Evolutionary conservation across 257 asterid species (phyloP), one percentile per base, ranked within the genome.

Genomic region (Solanum chmielewskii): DNA sequence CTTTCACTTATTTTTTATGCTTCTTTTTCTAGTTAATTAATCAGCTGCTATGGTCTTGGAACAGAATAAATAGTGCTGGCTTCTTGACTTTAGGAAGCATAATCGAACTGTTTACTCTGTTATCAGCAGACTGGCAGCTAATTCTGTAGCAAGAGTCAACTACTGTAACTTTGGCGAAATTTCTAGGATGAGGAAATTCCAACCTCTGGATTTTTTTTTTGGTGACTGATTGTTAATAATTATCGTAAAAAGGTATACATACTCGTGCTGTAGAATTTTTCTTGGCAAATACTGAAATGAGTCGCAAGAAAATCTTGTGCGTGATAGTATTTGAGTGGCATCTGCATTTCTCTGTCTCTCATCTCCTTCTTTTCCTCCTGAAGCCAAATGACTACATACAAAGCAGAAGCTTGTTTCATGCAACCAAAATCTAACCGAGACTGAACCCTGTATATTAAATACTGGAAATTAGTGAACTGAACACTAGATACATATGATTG

Each of bases 201-300:
- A 45, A 9, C 33, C 59, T 39, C 33, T 6, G 66, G 16, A 35
- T 4, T 16, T 9, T 35, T 5, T 66, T 66, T 71, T 37, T 73
- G 6, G 85, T 9, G 85, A 47, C 7, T 7, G 13, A 37, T 39
- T 10, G 66, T 47, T 80, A 4, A 80, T 80, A 29, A 29, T 80
- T 76, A 80, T 47, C 21, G 2, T 29, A 49, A 47, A 47, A 4
- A 78, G 11, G 44, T 45, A 80, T 88, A 86, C 94, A 29, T 90
- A 94, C 97, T 94, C 95, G 74, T 94, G 97, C 85, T 92, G 94
- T 35, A 94, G 92, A 87, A 94, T 94, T 88, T 91, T 93, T 88
- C 92, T 91, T 66, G 97, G 94, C 85, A 90, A 89, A 87, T 90
- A 88, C 76, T 88, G 92, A 73, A 56, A 85, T 78, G 90, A 59